Percentiles rank a stretch among this genome's conserved stretches.
Conservation (phyloP, 1,284 basidiomycete genomes). For the Termitomyces sp. region DNA sequence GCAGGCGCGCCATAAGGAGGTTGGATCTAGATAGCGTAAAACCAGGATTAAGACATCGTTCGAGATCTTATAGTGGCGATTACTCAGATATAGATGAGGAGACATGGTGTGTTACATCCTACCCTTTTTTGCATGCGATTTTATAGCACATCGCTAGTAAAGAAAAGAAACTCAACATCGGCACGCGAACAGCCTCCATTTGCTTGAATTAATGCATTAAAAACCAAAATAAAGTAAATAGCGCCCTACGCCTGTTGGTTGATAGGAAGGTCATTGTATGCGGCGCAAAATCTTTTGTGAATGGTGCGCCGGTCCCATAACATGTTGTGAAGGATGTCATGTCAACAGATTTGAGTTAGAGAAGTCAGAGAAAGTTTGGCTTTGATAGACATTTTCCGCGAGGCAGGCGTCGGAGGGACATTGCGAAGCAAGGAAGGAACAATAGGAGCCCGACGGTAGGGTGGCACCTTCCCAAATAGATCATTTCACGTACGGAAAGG, state of each 20-base stretch:
- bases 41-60: constrained; percentile 50
- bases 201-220: constrained; percentile 25
- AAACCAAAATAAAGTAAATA: constrained; percentile 28
- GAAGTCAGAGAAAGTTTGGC: constrained; percentile 30
- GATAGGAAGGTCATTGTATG: constrained; percentile 41
- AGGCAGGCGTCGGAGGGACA: constrained; percentile 17
- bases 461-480: constrained; percentile 30
- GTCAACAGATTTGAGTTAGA: constrained; percentile 47
- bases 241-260: constrained; percentile 33
- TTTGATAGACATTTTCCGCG: constrained; percentile 26
- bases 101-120: constrained; percentile 32
- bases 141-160: constrained; percentile 37
- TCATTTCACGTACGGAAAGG: constrained; percentile 28
- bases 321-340: constrained; percentile 23
- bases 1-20: constrained; percentile 45
- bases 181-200: constrained; percentile 32
- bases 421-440: constrained; percentile 21
- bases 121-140: constrained; percentile 29
- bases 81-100: constrained; percentile 35
- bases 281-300: constrained; percentile 46
- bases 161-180: constrained; percentile 34
- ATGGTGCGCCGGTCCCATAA: constrained; percentile 40
- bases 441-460: constrained; percentile 43
- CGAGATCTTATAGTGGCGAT: constrained; percentile 44
- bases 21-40: constrained; percentile 48